Percentiles rank a stretch among this genome's conserved stretches.
These are phyloP conservation scores for Yamadazyma nakazawae DNA, from an alignment of 805 yeast species.

Conservation along the genomic window DNA sequence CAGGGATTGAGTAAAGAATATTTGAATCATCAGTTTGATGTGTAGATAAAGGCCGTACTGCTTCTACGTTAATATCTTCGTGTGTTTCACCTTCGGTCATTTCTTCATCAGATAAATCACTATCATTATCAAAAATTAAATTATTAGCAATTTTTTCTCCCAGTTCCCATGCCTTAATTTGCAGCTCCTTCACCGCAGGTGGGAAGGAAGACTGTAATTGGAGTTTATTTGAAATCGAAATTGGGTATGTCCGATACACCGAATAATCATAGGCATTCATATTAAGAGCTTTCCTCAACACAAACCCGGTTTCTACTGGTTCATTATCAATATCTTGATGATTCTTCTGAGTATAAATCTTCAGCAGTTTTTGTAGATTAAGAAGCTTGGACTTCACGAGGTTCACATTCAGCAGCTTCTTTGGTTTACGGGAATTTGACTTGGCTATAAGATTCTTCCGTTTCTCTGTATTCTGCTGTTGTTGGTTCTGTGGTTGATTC, in stretches of 20 bases:
- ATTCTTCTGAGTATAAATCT: conserved; percentile 13
- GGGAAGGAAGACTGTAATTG: conserved; percentile 12
- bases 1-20: conserved; percentile 33
- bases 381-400: conserved; percentile 35
- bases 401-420: conserved; percentile 24
- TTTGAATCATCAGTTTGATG: background rate
- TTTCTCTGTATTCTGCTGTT: conserved; percentile 12
- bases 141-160: conserved; percentile 38
- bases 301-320: conserved; percentile 15
- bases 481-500: conserved; percentile 19
- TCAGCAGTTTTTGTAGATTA: conserved; percentile 38
- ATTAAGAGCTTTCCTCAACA: conserved; percentile 30
- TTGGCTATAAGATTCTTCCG: conserved; percentile 8
- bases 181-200: conserved; percentile 39
- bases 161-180: conserved; percentile 43
- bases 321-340: background rate
- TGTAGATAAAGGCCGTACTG: background rate
- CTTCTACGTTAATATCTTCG: conserved; percentile 7
- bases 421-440: conserved; percentile 10
- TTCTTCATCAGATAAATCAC: conserved; percentile 22
- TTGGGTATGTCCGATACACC: conserved; percentile 26
- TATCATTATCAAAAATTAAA: conserved; percentile 32
- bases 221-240: conserved; percentile 13
- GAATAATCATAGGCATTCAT: conserved; percentile 36
- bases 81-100: conserved; percentile 13